These are phyloP conservation scores for Candida andamanensis DNA, from an alignment of 805 yeast species.

Conservation along the genomic window DNA sequence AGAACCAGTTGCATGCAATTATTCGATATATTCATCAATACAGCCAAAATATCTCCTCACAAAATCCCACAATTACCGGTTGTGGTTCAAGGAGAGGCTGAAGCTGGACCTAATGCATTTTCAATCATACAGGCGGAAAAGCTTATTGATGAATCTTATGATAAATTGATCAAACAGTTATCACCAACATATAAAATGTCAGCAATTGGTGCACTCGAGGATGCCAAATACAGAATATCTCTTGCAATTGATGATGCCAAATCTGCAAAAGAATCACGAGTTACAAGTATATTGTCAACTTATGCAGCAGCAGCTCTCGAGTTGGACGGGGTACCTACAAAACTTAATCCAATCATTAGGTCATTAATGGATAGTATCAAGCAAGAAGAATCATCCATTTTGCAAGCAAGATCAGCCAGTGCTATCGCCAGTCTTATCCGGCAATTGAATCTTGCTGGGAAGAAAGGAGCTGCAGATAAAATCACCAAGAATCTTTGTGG, in stretches of 20 bases:
- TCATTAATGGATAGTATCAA: slow-evolving; percentile 91
- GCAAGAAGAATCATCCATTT: slow-evolving; percentile 55
- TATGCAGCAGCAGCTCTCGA: slow-evolving; percentile 71
- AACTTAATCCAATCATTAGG: slow-evolving; percentile 82
- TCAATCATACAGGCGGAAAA: slow-evolving; percentile 71
- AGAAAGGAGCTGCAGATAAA: slow-evolving; percentile 77
- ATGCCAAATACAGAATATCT: slow-evolving; percentile 63
- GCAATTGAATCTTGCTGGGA: slow-evolving; percentile 52
- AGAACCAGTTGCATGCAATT: slow-evolving; percentile 85
- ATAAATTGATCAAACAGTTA: slow-evolving; percentile 57
- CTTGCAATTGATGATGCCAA: slow-evolving; percentile 68
- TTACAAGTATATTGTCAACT: slow-evolving; percentile 61
- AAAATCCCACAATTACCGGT: slow-evolving; percentile 81
- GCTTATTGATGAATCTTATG: slow-evolving; percentile 57
- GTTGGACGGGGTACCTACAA: slow-evolving; percentile 69
- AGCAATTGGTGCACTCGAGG: slow-evolving; percentile 69
- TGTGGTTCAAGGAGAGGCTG: slow-evolving; percentile 88
- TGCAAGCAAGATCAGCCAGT: slow-evolving; percentile 68
- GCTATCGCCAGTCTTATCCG: slow-evolving; percentile 62
- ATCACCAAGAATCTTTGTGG: slow-evolving; percentile 88
- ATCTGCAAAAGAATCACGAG: slow-evolving; percentile 44
- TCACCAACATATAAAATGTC: slow-evolving; percentile 66
- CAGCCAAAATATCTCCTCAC: slow-evolving; percentile 64
- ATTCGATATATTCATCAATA: slow-evolving; percentile 69
- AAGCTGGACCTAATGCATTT: slow-evolving; percentile 93